Conservation (phyloP, 768 basidiomycete species). For the Termitomyces sp. region DNA sequence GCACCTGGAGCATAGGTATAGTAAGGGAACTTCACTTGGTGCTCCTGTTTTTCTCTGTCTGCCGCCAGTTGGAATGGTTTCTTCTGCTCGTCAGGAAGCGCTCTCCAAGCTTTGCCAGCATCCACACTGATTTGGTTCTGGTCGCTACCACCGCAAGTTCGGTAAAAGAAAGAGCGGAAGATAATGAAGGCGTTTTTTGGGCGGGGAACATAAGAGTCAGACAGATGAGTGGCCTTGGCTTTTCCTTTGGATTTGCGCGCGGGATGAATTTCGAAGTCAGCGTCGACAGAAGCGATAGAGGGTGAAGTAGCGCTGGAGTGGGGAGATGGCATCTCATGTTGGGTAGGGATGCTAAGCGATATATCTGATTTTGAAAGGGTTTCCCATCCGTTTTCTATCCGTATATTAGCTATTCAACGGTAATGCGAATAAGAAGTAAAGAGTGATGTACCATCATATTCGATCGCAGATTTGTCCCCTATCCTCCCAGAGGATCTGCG, state of each 20-base stretch:
- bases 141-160: conserved; percentile 14
- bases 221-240: conserved; percentile 9
- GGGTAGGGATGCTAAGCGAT: not conserved
- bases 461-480: conserved; percentile 15
- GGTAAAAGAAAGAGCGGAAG: conserved; percentile 27
- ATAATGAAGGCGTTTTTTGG: conserved; percentile 36
- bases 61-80: conserved; percentile 17
- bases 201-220: conserved; percentile 22
- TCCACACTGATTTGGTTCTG: conserved; percentile 29
- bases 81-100: conserved; percentile 18
- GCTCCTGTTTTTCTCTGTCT: conserved; percentile 20
- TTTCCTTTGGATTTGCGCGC: conserved; percentile 8
- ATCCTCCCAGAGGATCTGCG: conserved; percentile 20
- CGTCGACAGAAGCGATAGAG: conserved; percentile 9
- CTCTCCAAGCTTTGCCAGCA: conserved; percentile 26
- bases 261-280: conserved; percentile 3
- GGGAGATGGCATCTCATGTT: conserved; percentile 5
- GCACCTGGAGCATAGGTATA: conserved; percentile 23
- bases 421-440: conserved; percentile 1
- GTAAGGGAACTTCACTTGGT: conserved; percentile 22
- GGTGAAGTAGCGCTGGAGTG: conserved; percentile 9
- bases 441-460: conserved; percentile 19
- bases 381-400: conserved; percentile 20
- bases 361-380: not conserved
- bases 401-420: not conserved